Conservation (phyloP, 768 basidiomycete species). For the Hypholoma fasciculare region DNA sequence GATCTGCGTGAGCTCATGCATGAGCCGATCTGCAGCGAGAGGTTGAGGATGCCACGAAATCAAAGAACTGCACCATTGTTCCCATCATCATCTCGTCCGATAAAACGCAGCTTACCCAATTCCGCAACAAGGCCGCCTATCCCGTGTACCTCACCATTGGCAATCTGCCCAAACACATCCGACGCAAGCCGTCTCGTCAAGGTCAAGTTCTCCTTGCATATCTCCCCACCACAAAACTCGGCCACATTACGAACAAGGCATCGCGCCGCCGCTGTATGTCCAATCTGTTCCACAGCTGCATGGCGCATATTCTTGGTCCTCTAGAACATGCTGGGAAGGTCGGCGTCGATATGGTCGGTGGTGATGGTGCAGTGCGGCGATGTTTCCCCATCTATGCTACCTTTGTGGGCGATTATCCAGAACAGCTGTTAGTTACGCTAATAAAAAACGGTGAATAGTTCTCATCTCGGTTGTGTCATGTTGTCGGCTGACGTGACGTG, state of each 20-base stretch:
- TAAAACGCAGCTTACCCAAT: constrained; percentile 34
- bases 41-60: too few species aligned
- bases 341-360: constrained; percentile 32
- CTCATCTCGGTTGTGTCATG: too few species aligned
- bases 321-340: constrained; percentile 17
- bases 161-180: constrained; percentile 32
- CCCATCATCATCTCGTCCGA: constrained; percentile 38
- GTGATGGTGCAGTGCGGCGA: constrained; percentile 24
- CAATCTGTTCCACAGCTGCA: constrained; percentile 39
- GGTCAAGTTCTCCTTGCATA: constrained; percentile 38
- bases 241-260: constrained; percentile 9
- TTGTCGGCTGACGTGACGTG: too few species aligned
- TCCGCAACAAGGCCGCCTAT: constrained; percentile 38
- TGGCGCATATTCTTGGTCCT: constrained; percentile 28
- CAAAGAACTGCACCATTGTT: constrained; percentile 17
- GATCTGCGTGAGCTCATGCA: too few species aligned
- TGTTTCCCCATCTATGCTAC: constrained; percentile 15
- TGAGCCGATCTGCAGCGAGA: too few species aligned
- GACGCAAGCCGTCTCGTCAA: constrained; percentile 28
- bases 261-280: background rate
- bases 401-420: constrained; percentile 11
- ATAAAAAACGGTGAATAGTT: too few species aligned
- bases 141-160: constrained; percentile 46
- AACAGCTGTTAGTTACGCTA: background rate
- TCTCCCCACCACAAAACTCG: constrained; percentile 32